These are phyloP conservation scores for Aureobasidium musti DNA, from an alignment of 2,329 filamentous ascomycete species.

Conservation along the genomic window DNA sequence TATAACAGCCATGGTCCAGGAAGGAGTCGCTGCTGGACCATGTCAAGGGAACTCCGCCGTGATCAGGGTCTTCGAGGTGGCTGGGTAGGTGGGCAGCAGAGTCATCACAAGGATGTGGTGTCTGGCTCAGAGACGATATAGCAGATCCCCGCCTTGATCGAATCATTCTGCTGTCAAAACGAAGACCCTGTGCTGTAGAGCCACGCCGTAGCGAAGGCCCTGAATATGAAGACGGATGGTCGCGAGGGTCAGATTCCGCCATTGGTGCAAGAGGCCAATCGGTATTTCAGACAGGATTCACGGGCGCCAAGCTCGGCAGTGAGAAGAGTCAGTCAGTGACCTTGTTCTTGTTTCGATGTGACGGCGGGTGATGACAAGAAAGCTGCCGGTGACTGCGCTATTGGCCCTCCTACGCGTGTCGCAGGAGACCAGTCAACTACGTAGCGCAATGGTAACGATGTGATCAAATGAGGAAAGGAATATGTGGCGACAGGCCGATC, in stretches of 20 bases:
- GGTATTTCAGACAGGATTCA: slow-evolving; percentile 3
- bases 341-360: slow-evolving; percentile 20
- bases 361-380: slow-evolving; percentile 16
- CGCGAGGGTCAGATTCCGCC: slow-evolving; percentile 5
- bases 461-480: slow-evolving; percentile 2
- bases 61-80: slow-evolving; percentile 14
- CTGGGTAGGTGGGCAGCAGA: background rate
- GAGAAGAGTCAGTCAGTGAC: background rate
- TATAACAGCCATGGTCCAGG: background rate
- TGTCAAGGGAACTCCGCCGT: slow-evolving; percentile 12
- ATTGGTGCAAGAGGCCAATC: slow-evolving; percentile 24
- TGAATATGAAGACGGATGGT: slow-evolving; percentile 10
- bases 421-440: slow-evolving; percentile 6
- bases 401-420: background rate
- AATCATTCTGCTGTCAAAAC: slow-evolving; percentile 24
- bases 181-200: slow-evolving; percentile 7
- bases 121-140: slow-evolving; percentile 4
- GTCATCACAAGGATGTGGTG: slow-evolving; percentile 16
- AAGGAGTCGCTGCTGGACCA: background rate
- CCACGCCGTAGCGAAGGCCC: slow-evolving; percentile 8
- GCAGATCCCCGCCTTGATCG: slow-evolving; percentile 22
- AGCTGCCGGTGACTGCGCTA: slow-evolving; percentile 4
- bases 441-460: slow-evolving; percentile 13
- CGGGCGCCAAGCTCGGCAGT: slow-evolving; percentile 24
- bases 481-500: slow-evolving; percentile 6